Conservation (phyloP, 1,284 basidiomycete species). For the Cryptococcus wingfieldii region DNA sequence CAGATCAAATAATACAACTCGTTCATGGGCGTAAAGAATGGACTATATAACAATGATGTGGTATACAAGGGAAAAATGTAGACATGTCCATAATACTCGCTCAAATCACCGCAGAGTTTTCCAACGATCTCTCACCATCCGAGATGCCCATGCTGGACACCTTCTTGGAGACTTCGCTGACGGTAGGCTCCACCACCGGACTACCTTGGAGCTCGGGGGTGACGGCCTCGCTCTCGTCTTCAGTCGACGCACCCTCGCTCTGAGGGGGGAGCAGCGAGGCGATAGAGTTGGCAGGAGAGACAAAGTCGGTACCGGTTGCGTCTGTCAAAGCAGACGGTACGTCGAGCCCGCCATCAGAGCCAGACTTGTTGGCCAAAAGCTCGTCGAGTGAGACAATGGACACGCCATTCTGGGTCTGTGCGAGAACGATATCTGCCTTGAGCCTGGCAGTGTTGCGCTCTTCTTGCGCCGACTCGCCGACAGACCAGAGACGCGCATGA, state of each 20-base stretch:
- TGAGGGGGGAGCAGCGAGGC: slow-evolving; percentile 15
- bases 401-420: slow-evolving; percentile 4
- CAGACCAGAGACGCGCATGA: slow-evolving; percentile 19
- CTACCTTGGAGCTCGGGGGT: slow-evolving; percentile 23
- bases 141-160: neutral
- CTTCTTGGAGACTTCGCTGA: neutral
- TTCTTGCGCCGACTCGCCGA: neutral
- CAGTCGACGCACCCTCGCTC: slow-evolving; percentile 9
- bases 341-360: neutral
- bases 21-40: neutral
- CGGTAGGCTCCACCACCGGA: neutral
- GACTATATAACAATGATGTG: neutral
- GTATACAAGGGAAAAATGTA: neutral
- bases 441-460: slow-evolving; percentile 8
- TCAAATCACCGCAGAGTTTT: slow-evolving; percentile 5
- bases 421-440: slow-evolving; percentile 28
- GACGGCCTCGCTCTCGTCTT: slow-evolving; percentile 22
- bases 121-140: slow-evolving; percentile 1
- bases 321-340: neutral
- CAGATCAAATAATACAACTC: neutral
- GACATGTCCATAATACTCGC: no score
- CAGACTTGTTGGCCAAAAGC: neutral
- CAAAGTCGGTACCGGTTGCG: neutral
- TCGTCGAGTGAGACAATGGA: slow-evolving; percentile 7
- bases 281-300: slow-evolving; percentile 7